Evolutionary conservation across 441 rosid genomes (phyloP).

Genomic region (Geranium incanum): DNA sequence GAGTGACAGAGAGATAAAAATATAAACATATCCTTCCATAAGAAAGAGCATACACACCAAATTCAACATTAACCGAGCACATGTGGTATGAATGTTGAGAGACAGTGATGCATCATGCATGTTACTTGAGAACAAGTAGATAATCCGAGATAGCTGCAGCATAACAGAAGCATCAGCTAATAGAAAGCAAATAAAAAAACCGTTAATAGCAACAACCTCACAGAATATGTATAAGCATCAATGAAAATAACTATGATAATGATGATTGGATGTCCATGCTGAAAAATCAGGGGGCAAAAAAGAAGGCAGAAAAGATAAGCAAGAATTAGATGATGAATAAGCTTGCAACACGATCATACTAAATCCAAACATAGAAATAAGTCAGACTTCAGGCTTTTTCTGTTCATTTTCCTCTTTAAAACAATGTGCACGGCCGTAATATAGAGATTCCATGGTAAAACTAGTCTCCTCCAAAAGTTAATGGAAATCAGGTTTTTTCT

Average conservation of each 20-base stretch:
- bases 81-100: constrained; percentile 86
- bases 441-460: not conserved
- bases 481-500: not conserved
- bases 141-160: constrained; percentile 86
- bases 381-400: not conserved
- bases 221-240: not conserved
- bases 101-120: constrained; percentile 97
- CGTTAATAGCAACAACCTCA: not conserved
- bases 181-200: not conserved
- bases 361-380: not conserved
- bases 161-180: constrained; percentile 20
- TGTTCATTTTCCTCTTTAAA: not conserved
- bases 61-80: constrained; percentile 96
- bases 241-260: not conserved
- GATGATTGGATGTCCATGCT: not conserved
- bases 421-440: not conserved
- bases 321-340: constrained; percentile 1
- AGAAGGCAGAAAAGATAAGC: not conserved
- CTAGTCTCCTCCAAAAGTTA: not conserved
- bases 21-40: not conserved
- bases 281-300: not conserved
- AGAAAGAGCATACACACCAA: constrained; percentile 47
- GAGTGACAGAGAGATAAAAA: not conserved
- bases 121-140: constrained; percentile 90
- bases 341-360: not conserved